Percentiles rank a stretch among this genome's conserved stretches.
phyloP scores from a whole-genome alignment of 768 basidiomycete genomes.

The Lactarius sp. region DNA sequence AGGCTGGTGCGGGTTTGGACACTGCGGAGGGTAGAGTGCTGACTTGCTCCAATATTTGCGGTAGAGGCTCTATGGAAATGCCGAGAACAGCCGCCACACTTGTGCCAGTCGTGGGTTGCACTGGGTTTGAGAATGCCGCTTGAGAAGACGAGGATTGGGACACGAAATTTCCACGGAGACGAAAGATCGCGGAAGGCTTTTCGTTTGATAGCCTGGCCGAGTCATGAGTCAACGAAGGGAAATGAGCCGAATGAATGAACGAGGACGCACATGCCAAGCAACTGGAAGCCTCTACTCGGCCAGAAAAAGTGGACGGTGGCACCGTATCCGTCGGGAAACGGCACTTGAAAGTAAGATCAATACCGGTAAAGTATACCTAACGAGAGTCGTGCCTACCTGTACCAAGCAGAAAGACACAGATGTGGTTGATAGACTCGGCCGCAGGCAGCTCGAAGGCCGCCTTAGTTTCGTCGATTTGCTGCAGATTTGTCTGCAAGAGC shows the following conservation, averaged over 20 bases:
- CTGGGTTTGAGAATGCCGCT: constrained; percentile 31
- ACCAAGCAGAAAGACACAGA: constrained; percentile 80
- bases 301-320: constrained; percentile 82
- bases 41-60: constrained; percentile 55
- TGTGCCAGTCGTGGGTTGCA: constrained; percentile 27
- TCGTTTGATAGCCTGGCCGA: constrained; percentile 74
- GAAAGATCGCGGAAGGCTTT: constrained; percentile 86
- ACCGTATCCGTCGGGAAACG: constrained; percentile 80
- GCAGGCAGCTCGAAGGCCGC: constrained; percentile 70
- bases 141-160: constrained; percentile 31
- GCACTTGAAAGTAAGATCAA: constrained; percentile 39
- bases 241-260: background rate
- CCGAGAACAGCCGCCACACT: constrained; percentile 69
- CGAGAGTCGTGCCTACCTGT: constrained; percentile 39
- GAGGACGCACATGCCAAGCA: constrained; percentile 70
- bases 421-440: constrained; percentile 74
- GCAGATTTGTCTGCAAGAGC: constrained; percentile 71
- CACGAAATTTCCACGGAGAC: constrained; percentile 63
- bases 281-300: constrained; percentile 83
- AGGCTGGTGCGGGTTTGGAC: constrained; percentile 29
- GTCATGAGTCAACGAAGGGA: background rate
- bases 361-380: background rate
- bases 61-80: constrained; percentile 72
- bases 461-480: constrained; percentile 79
- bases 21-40: constrained; percentile 39